Evolutionary conservation across 2,329 filamentous ascomycete genomes (phyloP).

Genomic region (Coniochaeta hoffmannii): DNA sequence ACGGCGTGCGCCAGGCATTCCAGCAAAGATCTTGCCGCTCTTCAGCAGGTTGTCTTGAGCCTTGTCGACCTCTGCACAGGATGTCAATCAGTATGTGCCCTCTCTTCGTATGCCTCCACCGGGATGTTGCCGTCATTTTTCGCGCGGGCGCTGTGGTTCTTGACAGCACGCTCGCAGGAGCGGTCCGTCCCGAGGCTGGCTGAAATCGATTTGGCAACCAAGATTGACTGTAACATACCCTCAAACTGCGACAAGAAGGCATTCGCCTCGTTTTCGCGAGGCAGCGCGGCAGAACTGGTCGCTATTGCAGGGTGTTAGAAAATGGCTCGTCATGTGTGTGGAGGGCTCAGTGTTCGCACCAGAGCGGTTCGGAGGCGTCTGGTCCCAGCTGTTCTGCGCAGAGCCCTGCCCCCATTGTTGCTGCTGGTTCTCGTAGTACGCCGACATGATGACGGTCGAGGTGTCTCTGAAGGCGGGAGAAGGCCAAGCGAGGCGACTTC

Average conservation of each 20-base stretch:
- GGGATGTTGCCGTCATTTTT: neutral
- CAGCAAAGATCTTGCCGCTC: constrained; percentile 82
- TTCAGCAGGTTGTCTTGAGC: constrained; percentile 94
- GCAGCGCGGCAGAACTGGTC: constrained; percentile 24
- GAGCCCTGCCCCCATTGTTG: constrained; percentile 13
- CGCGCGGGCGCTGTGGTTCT: neutral
- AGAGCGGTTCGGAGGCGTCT: constrained; percentile 19
- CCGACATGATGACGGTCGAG: constrained; percentile 13
- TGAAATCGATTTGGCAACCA: neutral
- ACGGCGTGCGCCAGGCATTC: constrained; percentile 59
- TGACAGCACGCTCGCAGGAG: neutral
- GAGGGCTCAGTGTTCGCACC: constrained; percentile 11
- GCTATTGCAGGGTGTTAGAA: constrained; percentile 13
- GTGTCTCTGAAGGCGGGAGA: neutral
- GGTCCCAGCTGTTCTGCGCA: constrained; percentile 18
- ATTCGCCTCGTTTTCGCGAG: constrained; percentile 20
- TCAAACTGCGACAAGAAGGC: constrained; percentile 28
- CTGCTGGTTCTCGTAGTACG: constrained; percentile 17
- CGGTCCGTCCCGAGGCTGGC: neutral
- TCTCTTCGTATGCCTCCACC: neutral
- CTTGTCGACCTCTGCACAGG: constrained; percentile 81
- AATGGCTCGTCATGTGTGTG: neutral
- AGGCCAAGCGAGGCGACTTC: neutral
- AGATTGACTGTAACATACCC: constrained; percentile 20
- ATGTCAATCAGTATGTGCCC: constrained; percentile 17